Conservation (phyloP, 805 yeast species). For the Candida incommunis region DNA sequence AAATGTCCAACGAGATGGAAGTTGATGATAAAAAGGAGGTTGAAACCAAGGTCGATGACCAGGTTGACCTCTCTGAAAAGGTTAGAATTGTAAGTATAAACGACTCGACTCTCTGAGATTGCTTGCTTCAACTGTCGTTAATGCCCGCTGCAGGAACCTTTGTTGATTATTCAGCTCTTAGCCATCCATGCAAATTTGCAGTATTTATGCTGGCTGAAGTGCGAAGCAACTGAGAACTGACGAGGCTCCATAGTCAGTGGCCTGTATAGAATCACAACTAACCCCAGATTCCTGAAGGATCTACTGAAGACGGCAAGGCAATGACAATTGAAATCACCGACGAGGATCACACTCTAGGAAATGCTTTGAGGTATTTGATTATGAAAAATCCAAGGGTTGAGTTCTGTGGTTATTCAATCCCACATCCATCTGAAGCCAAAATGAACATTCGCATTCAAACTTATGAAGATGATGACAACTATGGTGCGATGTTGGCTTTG, state of each 20-base stretch:
- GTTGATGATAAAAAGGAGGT: not conserved
- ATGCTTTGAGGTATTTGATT: constrained; percentile 81
- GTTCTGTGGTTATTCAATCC: constrained; percentile 96
- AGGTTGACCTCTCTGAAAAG: not conserved
- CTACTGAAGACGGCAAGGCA: constrained; percentile 84
- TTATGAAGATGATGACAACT: constrained; percentile 52
- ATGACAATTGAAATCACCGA: constrained; percentile 87
- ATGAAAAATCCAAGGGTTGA: constrained; percentile 98
- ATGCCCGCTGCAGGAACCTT: no score
- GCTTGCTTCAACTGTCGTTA: no score
- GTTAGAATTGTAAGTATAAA: not conserved
- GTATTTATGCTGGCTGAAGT: no score
- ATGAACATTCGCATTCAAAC: constrained; percentile 90
- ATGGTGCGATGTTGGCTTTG: constrained; percentile 69
- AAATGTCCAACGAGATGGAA: not conserved
- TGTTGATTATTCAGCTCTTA: no score
- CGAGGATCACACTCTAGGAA: constrained; percentile 95
- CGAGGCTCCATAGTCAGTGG: no score
- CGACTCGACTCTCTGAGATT: not conserved
- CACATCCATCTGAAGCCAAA: constrained; percentile 91
- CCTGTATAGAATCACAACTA: no score
- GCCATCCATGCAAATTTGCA: no score
- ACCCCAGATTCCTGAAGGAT: constrained; percentile 31
- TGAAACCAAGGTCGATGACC: no score
- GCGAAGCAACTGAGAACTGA: no score